A percentile compares a stretch with the other conserved stretches of the same genome.
These are phyloP conservation scores for Phytophthora cryptogea DNA, from an alignment of 352 stramenopile species.

Conservation along the genomic window DNA sequence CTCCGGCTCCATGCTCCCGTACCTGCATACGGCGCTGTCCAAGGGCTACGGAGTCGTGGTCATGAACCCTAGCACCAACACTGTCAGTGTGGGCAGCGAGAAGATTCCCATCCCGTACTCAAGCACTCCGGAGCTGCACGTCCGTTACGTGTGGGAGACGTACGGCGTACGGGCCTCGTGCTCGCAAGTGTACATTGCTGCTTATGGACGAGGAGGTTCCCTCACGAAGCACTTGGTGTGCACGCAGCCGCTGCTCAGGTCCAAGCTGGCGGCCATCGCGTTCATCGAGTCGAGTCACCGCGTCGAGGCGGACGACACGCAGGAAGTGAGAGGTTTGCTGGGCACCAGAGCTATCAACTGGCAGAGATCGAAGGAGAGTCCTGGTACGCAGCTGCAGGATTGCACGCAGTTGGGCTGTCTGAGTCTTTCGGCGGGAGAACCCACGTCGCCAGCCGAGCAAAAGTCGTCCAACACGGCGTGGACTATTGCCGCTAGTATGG, in stretches of 20 bases:
- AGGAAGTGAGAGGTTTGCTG: conserved; percentile 67
- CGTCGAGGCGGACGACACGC: conserved; percentile 62
- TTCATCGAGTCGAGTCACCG: conserved; percentile 87
- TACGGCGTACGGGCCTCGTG: conserved; percentile 72
- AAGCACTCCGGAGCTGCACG: conserved; percentile 76
- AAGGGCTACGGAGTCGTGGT: conserved; percentile 86
- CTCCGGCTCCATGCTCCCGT: conserved; percentile 83
- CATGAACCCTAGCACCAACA: conserved; percentile 82
- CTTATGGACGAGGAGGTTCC: conserved; percentile 71
- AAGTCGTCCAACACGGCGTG: conserved; percentile 82
- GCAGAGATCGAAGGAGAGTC: conserved; percentile 73
- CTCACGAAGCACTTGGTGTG: conserved; percentile 80
- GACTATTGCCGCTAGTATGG: conserved; percentile 84
- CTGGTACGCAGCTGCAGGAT: conserved; percentile 71
- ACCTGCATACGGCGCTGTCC: conserved; percentile 76
- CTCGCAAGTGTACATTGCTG: conserved; percentile 80
- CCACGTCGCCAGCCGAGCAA: conserved; percentile 55
- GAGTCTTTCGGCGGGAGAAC: conserved; percentile 78
- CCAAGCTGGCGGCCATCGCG: conserved; percentile 71
- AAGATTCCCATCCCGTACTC: conserved; percentile 82
- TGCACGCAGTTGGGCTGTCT: conserved; percentile 74
- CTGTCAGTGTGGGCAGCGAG: conserved; percentile 64
- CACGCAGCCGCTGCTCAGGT: conserved; percentile 63
- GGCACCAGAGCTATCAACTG: conserved; percentile 82
- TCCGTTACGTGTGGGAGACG: conserved; percentile 84